A percentile compares a stretch with the other conserved stretches of the same genome.
These are phyloP conservation scores for Harringtonia aguacate DNA, from an alignment of 2,329 filamentous ascomycete species.

Conservation along the genomic window DNA sequence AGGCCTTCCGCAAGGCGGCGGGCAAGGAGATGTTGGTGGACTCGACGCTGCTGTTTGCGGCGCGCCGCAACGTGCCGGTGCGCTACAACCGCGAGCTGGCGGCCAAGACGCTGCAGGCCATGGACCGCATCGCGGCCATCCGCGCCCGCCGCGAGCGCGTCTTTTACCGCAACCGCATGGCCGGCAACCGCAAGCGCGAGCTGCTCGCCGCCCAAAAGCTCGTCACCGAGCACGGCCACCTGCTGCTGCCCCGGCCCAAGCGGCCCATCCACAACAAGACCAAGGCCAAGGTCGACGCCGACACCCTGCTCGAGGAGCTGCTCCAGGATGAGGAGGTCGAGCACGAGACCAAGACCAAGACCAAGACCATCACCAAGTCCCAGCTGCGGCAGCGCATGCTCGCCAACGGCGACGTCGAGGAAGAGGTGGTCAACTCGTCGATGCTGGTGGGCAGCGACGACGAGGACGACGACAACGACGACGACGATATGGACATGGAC, in stretches of 20 bases:
- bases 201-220: slow-evolving; percentile 73
- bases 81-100: slow-evolving; percentile 94
- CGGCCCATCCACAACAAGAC: slow-evolving; percentile 29
- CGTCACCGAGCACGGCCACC: slow-evolving; percentile 83
- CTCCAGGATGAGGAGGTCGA: slow-evolving; percentile 5
- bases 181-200: slow-evolving; percentile 76
- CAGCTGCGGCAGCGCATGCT: slow-evolving; percentile 24
- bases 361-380: slow-evolving; percentile 17
- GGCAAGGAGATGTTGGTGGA: slow-evolving; percentile 90
- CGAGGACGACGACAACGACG: slow-evolving; percentile 19
- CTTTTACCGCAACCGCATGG: slow-evolving; percentile 92
- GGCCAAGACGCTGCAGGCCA: slow-evolving; percentile 77
- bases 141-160: slow-evolving; percentile 71
- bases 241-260: slow-evolving; percentile 51
- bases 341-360: slow-evolving; percentile 15
- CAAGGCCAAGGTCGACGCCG: slow-evolving; percentile 15
- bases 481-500: slow-evolving; percentile 27
- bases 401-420: slow-evolving; percentile 24
- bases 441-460: slow-evolving; percentile 13
- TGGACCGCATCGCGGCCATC: slow-evolving; percentile 85
- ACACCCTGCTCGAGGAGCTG: slow-evolving; percentile 49
- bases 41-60: slow-evolving; percentile 82
- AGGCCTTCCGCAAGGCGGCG: slow-evolving; percentile 75
- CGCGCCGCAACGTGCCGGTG: slow-evolving; percentile 85
- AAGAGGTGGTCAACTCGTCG: slow-evolving; percentile 13